Conservation (phyloP, 306 rosid species). For the Alnus rubra region DNA sequence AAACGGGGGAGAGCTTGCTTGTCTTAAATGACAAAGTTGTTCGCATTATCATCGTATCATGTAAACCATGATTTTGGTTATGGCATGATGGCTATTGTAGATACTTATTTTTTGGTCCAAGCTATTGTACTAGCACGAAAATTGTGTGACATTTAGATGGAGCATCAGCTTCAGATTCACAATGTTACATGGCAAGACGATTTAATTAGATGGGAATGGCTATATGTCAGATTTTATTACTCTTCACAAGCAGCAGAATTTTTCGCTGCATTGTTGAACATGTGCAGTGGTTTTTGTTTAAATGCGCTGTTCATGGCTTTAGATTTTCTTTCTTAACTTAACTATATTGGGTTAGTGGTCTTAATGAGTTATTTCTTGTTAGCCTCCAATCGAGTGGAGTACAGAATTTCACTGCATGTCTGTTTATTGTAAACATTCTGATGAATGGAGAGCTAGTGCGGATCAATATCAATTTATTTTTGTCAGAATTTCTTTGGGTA, state of each 20-base stretch:
- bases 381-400: not conserved
- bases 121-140: not conserved
- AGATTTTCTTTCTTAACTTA: not conserved
- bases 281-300: not conserved
- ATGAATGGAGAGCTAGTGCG: not conserved
- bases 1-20: not conserved
- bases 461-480: not conserved
- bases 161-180: not conserved
- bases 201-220: not conserved
- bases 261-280: not conserved
- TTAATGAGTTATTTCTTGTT: slow-evolving; percentile 1
- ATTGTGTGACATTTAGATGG: not conserved
- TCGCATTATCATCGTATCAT: not conserved
- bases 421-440: not conserved
- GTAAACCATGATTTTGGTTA: not conserved
- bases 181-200: not conserved
- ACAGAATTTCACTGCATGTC: not conserved
- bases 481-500: not conserved
- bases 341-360: not conserved
- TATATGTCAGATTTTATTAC: not conserved
- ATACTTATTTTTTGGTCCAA: too few relatives aligned
- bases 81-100: not conserved
- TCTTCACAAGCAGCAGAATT: not conserved
- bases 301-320: not conserved
- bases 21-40: slow-evolving; percentile 1